Evolutionary conservation across 2,329 filamentous ascomycete genomes (phyloP).

Genomic region (Eutypella sp.): DNA sequence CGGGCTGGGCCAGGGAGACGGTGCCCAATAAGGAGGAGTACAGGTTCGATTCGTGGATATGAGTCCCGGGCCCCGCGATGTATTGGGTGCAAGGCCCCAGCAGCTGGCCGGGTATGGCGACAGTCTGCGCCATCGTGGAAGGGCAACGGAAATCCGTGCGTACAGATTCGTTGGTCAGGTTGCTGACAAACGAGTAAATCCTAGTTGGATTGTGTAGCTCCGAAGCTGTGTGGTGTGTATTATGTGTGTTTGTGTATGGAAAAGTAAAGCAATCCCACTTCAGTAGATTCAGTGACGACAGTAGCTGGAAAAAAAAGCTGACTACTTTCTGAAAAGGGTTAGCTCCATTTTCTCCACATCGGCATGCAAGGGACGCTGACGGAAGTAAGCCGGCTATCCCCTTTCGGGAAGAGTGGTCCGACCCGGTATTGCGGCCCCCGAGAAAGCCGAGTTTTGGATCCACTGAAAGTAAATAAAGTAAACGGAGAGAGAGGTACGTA

Average conservation of each 20-base stretch:
- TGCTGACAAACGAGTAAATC: no score
- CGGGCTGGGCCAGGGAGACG: conserved; percentile 50
- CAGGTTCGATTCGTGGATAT: conserved; percentile 69
- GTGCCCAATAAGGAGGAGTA: conserved; percentile 79
- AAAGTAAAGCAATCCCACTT: no score
- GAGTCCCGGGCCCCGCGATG: conserved; percentile 74
- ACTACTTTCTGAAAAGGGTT: background rate
- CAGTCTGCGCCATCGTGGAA: conserved; percentile 25
- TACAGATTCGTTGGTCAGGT: no score
- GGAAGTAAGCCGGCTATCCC: background rate
- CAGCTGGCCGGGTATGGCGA: conserved; percentile 77
- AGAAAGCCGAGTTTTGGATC: no score
- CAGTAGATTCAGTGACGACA: background rate
- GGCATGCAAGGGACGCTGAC: background rate
- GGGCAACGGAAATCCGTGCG: background rate
- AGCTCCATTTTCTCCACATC: no score
- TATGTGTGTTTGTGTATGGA: no score
- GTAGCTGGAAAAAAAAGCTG: background rate
- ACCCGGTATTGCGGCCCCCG: background rate
- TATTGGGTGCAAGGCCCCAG: conserved; percentile 66
- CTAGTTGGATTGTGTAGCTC: no score
- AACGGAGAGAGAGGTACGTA: no score
- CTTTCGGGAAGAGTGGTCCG: background rate
- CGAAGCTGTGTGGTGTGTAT: no score
- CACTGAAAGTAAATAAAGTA: background rate